These are phyloP conservation scores for Calycina herbarum DNA, from an alignment of 2,329 filamentous ascomycete genomes.

Conservation along the genomic window DNA sequence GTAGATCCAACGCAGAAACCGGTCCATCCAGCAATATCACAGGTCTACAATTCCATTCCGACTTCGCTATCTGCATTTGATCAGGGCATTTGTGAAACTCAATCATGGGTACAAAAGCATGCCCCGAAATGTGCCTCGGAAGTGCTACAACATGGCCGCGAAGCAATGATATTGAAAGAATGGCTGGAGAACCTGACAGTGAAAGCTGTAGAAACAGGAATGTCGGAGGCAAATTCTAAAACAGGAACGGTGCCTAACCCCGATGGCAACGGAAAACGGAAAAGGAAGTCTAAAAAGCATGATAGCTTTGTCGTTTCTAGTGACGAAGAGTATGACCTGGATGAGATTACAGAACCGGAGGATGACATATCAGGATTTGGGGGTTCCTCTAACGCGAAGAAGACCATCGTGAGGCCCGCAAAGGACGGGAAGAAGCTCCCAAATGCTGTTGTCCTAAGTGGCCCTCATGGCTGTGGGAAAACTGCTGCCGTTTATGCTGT, in stretches of 20 bases:
- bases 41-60: conserved; percentile 60
- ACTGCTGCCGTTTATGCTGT: conserved; percentile 90
- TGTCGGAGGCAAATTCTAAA: conserved; percentile 29
- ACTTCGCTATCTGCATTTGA: conserved; percentile 77
- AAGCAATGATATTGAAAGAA: conserved; percentile 69
- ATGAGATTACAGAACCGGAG: conserved; percentile 65
- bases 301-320: conserved; percentile 80
- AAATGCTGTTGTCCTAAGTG: conserved; percentile 86
- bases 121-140: conserved; percentile 67
- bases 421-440: conserved; percentile 53
- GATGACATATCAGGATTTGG: conserved; percentile 42
- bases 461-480: conserved; percentile 88
- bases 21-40: conserved; percentile 58
- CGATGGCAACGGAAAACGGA: conserved; percentile 57
- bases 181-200: conserved; percentile 81
- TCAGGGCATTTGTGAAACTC: conserved; percentile 68
- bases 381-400: conserved; percentile 45
- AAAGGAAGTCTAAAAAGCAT: conserved; percentile 64
- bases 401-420: conserved; percentile 53
- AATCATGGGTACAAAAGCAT: conserved; percentile 83
- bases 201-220: conserved; percentile 68
- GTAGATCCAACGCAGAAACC: conserved; percentile 23
- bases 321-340: conserved; percentile 73
- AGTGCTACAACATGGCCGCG: conserved; percentile 72
- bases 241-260: conserved; percentile 32